These are phyloP conservation scores for Candida easanensis DNA, from an alignment of 805 yeast genomes.

Conservation along the genomic window DNA sequence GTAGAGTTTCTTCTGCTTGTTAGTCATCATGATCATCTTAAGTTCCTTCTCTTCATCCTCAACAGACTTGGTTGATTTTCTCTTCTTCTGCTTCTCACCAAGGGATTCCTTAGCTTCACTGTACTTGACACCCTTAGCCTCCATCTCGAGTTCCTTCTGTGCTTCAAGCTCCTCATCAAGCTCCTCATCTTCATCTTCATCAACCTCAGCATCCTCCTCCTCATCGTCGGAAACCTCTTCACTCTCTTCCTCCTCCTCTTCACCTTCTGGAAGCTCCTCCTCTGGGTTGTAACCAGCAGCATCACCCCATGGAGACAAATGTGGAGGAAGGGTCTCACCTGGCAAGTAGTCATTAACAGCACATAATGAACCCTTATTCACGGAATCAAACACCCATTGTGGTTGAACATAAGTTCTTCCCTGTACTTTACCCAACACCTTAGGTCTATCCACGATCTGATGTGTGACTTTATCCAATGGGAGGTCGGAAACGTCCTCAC, in stretches of 20 bases:
- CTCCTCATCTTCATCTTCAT: conserved; percentile 47
- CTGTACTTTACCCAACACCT: conserved; percentile 67
- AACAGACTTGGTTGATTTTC: conserved; percentile 38
- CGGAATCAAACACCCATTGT: conserved; percentile 94
- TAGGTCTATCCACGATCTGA: conserved; percentile 93
- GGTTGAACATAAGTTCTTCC: conserved; percentile 96
- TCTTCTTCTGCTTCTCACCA: conserved; percentile 29
- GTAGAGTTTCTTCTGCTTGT: conserved; percentile 91
- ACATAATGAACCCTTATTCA: conserved; percentile 72
- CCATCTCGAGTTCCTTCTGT: conserved; percentile 84
- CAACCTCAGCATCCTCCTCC: conserved; percentile 50
- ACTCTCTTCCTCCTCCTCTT: conserved; percentile 46
- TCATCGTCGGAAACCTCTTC: conserved; percentile 53
- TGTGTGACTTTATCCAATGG: conserved; percentile 78
- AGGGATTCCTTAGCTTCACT: conserved; percentile 44
- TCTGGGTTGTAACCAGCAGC: conserved; percentile 86
- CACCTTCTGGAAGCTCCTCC: conserved; percentile 43
- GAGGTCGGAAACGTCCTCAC: conserved; percentile 38
- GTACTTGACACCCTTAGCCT: conserved; percentile 82
- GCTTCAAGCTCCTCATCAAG: conserved; percentile 36
- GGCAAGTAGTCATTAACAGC: conserved; percentile 85
- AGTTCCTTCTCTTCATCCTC: conserved; percentile 81
- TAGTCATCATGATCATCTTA: conserved; percentile 96
- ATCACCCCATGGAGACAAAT: conserved; percentile 99
- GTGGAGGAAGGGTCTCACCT: conserved; percentile 95